Conservation (phyloP, 345 rosid species). For the Balakata baccata region DNA sequence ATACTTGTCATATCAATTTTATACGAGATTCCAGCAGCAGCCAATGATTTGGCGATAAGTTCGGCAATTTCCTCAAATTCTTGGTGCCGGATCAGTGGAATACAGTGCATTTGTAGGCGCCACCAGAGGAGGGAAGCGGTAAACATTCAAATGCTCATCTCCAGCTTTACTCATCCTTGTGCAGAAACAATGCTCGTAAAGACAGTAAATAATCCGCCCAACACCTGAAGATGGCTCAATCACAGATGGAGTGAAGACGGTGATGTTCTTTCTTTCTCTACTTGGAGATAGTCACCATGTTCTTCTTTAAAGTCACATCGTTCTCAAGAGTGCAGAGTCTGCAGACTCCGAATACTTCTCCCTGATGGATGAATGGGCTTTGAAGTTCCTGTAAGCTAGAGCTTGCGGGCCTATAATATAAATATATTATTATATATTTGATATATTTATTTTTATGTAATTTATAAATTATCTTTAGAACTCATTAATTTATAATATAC, state of each 20-base stretch:
- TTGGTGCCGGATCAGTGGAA: slow-evolving; percentile 73
- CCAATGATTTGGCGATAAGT: slow-evolving; percentile 54
- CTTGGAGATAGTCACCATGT: slow-evolving; percentile 79
- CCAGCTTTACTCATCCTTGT: slow-evolving; percentile 82
- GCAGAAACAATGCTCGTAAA: slow-evolving; percentile 82
- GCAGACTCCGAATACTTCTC: slow-evolving; percentile 72
- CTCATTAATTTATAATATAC: too few species aligned
- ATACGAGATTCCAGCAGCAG: slow-evolving; percentile 61
- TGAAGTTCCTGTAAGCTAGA: too few species aligned
- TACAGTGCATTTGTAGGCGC: slow-evolving; percentile 83
- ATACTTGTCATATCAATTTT: slow-evolving; percentile 84
- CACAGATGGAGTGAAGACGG: slow-evolving; percentile 86
- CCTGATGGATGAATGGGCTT: slow-evolving; percentile 63
- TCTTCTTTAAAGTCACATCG: slow-evolving; percentile 60
- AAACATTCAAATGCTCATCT: slow-evolving; percentile 75
- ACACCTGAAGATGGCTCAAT: slow-evolving; percentile 92
- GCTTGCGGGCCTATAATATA: too few species aligned
- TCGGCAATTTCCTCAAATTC: slow-evolving; percentile 67
- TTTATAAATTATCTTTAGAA: too few species aligned
- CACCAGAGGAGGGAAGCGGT: slow-evolving; percentile 82
- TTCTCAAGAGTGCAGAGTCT: slow-evolving; percentile 65
- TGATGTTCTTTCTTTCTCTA: slow-evolving; percentile 85
- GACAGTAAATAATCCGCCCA: slow-evolving; percentile 88
- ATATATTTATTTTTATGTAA: too few species aligned
- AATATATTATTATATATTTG: too few species aligned